Conservation (phyloP, 1,139 yeast species). For the Trichomonascaceae sp. region DNA sequence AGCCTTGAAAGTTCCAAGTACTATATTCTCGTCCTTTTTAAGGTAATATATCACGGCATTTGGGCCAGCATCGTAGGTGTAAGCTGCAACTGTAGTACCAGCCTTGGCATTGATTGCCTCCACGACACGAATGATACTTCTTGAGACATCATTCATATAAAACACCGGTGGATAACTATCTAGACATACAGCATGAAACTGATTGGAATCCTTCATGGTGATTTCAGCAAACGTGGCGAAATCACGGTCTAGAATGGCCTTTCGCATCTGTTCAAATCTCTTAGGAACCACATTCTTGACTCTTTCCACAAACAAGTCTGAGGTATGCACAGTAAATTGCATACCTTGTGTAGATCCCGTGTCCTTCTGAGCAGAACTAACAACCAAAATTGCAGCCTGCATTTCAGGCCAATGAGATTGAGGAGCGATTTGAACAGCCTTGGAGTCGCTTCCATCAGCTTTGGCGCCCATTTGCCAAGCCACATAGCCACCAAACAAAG, state of each 20-base stretch:
- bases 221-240: slow-evolving; percentile 77
- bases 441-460: slow-evolving; percentile 77
- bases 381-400: slow-evolving; percentile 89
- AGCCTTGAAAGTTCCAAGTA: slow-evolving; percentile 36
- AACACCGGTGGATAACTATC: slow-evolving; percentile 96
- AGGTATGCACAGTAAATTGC: slow-evolving; percentile 90
- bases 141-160: slow-evolving; percentile 92
- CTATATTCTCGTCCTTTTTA: slow-evolving; percentile 59
- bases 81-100: slow-evolving; percentile 75
- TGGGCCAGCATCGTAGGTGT: slow-evolving; percentile 99
- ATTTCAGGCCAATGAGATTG: slow-evolving; percentile 83
- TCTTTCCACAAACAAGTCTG: slow-evolving; percentile 77
- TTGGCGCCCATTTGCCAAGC: slow-evolving; percentile 96
- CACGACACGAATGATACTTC: slow-evolving; percentile 72
- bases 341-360: slow-evolving; percentile 93
- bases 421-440: slow-evolving; percentile 88
- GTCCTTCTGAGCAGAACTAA: slow-evolving; percentile 87
- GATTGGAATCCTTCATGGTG: slow-evolving; percentile 94
- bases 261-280: slow-evolving; percentile 76
- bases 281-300: slow-evolving; percentile 74
- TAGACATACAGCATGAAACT: slow-evolving; percentile 94
- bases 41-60: slow-evolving; percentile 92
- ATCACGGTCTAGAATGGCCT: slow-evolving; percentile 62
- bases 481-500: slow-evolving; percentile 93
- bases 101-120: slow-evolving; percentile 64